Evolutionary conservation across 768 basidiomycete genomes (phyloP).

Genomic region (Leccinum incarnatum): DNA sequence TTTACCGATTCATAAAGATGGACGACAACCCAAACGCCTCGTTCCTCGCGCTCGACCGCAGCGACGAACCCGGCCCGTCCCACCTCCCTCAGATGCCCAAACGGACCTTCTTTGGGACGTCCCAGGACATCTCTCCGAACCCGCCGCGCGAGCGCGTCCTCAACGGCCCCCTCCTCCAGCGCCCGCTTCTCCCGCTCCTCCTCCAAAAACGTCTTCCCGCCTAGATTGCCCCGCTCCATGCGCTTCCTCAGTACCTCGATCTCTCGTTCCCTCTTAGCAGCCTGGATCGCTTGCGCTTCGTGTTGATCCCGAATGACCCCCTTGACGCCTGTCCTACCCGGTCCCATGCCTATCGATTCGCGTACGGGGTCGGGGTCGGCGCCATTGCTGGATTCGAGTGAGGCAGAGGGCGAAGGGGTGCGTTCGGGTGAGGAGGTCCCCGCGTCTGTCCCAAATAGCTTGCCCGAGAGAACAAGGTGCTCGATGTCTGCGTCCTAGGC

Average conservation of each 20-base stretch:
- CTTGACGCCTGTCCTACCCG: conserved; percentile 84
- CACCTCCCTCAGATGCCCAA: conserved; percentile 81
- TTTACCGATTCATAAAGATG: conserved; percentile 81
- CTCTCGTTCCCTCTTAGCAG: conserved; percentile 52
- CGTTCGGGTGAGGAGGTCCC: conserved; percentile 64
- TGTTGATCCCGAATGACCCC: conserved; percentile 81
- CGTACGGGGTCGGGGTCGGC: conserved; percentile 25
- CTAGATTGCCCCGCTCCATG: conserved; percentile 65
- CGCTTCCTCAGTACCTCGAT: conserved; percentile 48
- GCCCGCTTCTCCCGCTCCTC: conserved; percentile 60
- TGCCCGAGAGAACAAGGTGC: conserved; percentile 73
- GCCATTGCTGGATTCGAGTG: conserved; percentile 23
- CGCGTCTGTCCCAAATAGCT: conserved; percentile 56
- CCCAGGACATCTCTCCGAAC: conserved; percentile 44
- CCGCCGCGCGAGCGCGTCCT: conserved; percentile 10
- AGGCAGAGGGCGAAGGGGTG: conserved; percentile 50
- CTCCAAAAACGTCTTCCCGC: conserved; percentile 73
- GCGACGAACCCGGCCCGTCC: conserved; percentile 68
- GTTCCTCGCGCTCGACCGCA: conserved; percentile 72
- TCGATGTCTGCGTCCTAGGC: conserved; percentile 53
- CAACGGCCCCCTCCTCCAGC: conserved; percentile 32
- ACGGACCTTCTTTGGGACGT: conserved; percentile 49
- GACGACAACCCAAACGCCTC: conserved; percentile 75
- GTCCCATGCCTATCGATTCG: conserved; percentile 80
- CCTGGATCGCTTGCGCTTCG: conserved; percentile 59